Conservation (phyloP, 495 filamentous ascomycete species). For the Penicillium egyptiacum region DNA sequence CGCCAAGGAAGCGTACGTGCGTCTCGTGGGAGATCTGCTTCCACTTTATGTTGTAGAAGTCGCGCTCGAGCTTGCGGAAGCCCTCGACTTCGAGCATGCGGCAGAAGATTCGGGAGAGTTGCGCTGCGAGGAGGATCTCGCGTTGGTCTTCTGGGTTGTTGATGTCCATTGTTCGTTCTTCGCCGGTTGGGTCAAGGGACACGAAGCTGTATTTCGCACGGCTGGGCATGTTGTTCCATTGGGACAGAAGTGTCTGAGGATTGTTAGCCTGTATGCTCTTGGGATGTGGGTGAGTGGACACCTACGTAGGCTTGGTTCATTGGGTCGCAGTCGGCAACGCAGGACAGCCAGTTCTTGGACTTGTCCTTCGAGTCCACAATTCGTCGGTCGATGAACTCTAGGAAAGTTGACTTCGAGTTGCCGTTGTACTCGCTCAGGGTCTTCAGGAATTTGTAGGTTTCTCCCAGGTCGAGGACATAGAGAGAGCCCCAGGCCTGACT, state of each 20-base stretch:
- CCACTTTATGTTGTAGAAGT: conserved; percentile 54
- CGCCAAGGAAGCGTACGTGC: conserved; percentile 43
- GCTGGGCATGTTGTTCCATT: conserved; percentile 55
- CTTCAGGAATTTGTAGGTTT: conserved; percentile 47
- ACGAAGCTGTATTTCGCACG: conserved; percentile 49
- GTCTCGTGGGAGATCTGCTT: conserved; percentile 50
- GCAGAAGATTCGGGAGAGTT: conserved; percentile 50
- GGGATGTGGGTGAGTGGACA: conserved; percentile 3
- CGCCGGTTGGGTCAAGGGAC: conserved; percentile 29
- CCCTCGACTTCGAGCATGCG: conserved; percentile 54
- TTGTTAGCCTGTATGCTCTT: conserved; percentile 12
- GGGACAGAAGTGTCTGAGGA: conserved; percentile 44
- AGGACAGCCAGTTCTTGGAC: conserved; percentile 50
- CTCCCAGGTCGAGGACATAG: conserved; percentile 47
- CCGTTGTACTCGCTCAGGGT: conserved; percentile 47
- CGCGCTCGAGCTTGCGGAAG: conserved; percentile 49
- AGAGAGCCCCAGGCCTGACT: conserved; percentile 47
- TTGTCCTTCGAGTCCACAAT: conserved; percentile 52
- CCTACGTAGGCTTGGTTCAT: conserved; percentile 46
- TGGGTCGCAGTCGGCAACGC: conserved; percentile 47
- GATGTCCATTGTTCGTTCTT: conserved; percentile 46
- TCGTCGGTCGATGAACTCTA: conserved; percentile 49
- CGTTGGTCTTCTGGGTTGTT: conserved; percentile 38
- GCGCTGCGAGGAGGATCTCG: conserved; percentile 49
- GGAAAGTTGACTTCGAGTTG: conserved; percentile 46